These are phyloP conservation scores for Setomelanomma holmii DNA, from an alignment of 2,329 filamentous ascomycete genomes.

Conservation along the genomic window DNA sequence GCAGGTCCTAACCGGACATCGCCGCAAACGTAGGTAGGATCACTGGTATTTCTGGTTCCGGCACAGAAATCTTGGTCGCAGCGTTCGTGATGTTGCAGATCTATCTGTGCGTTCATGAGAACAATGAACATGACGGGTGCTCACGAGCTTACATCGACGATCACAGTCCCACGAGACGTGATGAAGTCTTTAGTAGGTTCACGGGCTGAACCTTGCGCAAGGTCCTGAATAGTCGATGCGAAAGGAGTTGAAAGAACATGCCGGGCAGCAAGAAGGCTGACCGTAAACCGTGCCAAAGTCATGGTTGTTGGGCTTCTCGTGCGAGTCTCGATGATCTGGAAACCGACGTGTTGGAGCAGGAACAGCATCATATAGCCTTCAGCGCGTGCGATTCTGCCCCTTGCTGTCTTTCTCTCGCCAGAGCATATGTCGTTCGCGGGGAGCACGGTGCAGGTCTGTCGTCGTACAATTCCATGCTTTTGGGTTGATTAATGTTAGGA, in stretches of 20 bases:
- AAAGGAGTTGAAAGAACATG: not conserved
- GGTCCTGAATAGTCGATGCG: not conserved
- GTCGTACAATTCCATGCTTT: not conserved
- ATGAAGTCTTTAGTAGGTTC: too few species aligned
- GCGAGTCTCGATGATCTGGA: too few species aligned
- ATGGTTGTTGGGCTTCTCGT: too few species aligned
- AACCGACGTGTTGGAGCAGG: not conserved
- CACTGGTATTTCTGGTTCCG: constrained; percentile 7
- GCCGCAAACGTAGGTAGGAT: constrained; percentile 14
- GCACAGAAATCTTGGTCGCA: constrained; percentile 12
- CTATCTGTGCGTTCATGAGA: not conserved
- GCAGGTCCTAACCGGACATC: constrained; percentile 46
- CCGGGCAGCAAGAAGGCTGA: not conserved
- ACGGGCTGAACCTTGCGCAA: not conserved
- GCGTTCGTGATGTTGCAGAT: not conserved
- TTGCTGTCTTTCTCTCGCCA: too few species aligned
- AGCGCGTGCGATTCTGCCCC: too few species aligned
- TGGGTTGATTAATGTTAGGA: not conserved
- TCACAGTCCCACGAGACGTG: too few species aligned
- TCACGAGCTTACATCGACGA: not conserved
- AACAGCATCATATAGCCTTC: not conserved
- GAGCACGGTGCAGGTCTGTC: not conserved
- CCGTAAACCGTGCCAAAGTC: not conserved
- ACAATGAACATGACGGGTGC: not conserved
- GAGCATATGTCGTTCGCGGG: not conserved